phyloP scores from a whole-genome alignment of 345 rosid species.

The Moricandia arvensis region DNA sequence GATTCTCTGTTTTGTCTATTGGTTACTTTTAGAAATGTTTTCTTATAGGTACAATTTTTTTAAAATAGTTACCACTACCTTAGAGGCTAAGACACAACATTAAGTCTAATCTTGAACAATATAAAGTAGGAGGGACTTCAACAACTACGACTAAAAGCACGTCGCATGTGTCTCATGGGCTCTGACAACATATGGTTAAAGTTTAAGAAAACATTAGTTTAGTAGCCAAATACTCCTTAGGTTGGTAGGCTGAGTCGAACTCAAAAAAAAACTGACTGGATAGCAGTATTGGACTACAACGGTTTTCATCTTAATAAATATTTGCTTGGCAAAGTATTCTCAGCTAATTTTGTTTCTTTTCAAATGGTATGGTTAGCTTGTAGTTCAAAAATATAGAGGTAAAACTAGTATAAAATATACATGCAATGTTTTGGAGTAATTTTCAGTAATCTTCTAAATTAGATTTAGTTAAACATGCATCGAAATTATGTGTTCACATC shows the following conservation, averaged over 20 bases:
- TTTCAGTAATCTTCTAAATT: not conserved
- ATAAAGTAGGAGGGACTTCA: no score
- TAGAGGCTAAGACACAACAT: no score
- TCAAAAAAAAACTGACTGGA: not conserved
- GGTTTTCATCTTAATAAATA: not conserved
- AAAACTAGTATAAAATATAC: not conserved
- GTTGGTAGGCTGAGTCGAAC: not conserved
- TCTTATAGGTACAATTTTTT: not conserved
- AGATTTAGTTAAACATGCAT: not conserved
- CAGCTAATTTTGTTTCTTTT: no score
- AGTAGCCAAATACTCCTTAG: not conserved
- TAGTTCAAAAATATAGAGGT: not conserved
- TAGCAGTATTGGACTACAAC: not conserved
- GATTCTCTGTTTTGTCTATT: not conserved
- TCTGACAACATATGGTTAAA: constrained; percentile 29
- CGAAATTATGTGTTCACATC: not conserved
- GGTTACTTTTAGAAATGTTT: not conserved
- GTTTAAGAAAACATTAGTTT: not conserved
- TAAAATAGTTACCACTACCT: no score
- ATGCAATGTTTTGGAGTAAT: not conserved
- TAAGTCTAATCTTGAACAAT: no score
- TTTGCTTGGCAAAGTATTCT: no score
- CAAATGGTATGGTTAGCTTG: not conserved
- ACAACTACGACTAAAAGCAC: not conserved
- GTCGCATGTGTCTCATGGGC: constrained; percentile 17